These are phyloP conservation scores for Blumeriella jaapii DNA, from an alignment of 2,329 filamentous ascomycete genomes.

Conservation along the genomic window DNA sequence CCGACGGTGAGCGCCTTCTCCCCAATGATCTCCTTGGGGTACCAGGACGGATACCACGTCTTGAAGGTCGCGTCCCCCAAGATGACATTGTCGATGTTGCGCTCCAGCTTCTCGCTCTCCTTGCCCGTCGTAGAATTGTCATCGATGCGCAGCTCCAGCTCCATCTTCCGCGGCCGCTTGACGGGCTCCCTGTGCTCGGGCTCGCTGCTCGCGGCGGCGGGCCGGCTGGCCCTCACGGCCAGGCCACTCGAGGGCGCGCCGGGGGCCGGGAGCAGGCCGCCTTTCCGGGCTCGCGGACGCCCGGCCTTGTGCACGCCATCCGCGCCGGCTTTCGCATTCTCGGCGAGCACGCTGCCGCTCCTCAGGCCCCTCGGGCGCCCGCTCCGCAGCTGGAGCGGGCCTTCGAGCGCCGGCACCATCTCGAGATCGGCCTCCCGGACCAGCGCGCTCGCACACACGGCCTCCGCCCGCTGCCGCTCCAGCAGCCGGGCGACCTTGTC, in stretches of 20 bases:
- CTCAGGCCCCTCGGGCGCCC: slow-evolving; percentile 4
- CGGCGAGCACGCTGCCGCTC: slow-evolving; percentile 1
- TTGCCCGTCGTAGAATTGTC: background rate
- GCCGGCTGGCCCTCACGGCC: background rate
- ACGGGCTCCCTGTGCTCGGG: background rate
- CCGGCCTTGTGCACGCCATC: background rate
- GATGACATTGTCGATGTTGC: slow-evolving; percentile 79
- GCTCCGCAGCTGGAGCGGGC: no score
- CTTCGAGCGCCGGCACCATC: slow-evolving; percentile 7
- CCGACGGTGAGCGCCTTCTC: slow-evolving; percentile 28
- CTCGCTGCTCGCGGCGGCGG: background rate
- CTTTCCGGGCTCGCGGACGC: background rate
- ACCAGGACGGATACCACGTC: slow-evolving; percentile 90
- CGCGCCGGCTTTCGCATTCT: background rate
- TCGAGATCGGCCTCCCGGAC: slow-evolving; percentile 5
- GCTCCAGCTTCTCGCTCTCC: slow-evolving; percentile 33
- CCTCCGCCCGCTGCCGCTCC: background rate
- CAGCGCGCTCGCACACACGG: slow-evolving; percentile 6
- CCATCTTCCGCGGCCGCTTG: slow-evolving; percentile 2
- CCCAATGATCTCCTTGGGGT: slow-evolving; percentile 58
- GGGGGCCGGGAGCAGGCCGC: background rate
- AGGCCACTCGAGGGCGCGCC: background rate
- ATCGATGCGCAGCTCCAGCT: slow-evolving; percentile 4
- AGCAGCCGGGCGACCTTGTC: background rate
- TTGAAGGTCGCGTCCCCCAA: slow-evolving; percentile 75